Evolutionary conservation across 257 asterid genomes (phyloP).

Genomic region (Coffea canephora): DNA sequence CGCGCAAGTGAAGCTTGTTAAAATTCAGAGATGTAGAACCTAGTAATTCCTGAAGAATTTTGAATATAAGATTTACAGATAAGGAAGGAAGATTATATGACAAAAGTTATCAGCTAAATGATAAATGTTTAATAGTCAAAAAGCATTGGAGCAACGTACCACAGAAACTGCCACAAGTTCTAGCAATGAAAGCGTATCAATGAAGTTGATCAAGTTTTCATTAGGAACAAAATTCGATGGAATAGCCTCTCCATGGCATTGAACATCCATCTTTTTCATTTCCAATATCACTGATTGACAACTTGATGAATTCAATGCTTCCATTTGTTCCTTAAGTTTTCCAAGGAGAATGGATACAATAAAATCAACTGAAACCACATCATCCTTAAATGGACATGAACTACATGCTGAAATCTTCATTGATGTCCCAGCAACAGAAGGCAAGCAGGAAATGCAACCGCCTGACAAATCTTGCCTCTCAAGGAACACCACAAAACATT

Average conservation of each 20-base stretch:
- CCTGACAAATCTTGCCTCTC: slow-evolving; percentile 45
- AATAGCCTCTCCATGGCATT: slow-evolving; percentile 26
- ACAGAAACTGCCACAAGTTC: slow-evolving; percentile 68
- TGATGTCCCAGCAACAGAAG: slow-evolving; percentile 25
- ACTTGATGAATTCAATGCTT: slow-evolving; percentile 20
- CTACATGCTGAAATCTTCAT: slow-evolving; percentile 39
- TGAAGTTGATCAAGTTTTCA: slow-evolving; percentile 34
- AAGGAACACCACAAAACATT: slow-evolving; percentile 61
- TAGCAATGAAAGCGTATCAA: slow-evolving; percentile 61
- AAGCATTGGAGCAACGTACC: slow-evolving; percentile 46
- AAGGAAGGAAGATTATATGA: neutral
- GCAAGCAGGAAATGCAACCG: slow-evolving; percentile 22
- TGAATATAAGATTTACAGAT: no score
- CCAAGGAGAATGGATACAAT: slow-evolving; percentile 55
- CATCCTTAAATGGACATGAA: slow-evolving; percentile 67
- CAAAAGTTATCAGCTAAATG: no score
- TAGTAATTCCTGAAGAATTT: neutral
- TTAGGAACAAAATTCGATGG: slow-evolving; percentile 19
- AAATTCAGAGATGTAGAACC: neutral
- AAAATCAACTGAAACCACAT: slow-evolving; percentile 50
- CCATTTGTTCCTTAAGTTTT: slow-evolving; percentile 44
- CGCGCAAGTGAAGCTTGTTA: neutral
- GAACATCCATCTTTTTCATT: slow-evolving; percentile 27
- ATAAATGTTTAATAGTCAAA: neutral
- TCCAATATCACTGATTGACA: slow-evolving; percentile 19